Evolutionary conservation across 2,329 filamentous ascomycete genomes (phyloP), one percentile per base, ranked within the genome.

Genomic region (Lasiodiplodia theobromae): DNA sequence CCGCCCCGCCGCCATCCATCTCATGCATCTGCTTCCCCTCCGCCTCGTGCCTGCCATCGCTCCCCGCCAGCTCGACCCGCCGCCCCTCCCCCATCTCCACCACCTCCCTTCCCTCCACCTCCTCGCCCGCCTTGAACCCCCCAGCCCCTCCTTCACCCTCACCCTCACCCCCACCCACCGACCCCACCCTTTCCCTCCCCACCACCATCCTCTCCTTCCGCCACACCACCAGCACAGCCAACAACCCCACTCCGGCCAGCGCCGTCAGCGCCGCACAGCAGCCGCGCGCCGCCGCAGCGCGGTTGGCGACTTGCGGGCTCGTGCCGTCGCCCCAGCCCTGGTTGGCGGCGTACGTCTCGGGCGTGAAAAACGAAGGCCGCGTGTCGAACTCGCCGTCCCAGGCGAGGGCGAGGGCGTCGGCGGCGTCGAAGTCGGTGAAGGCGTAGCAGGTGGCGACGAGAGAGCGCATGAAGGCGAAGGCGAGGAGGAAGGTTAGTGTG

Each of bases 201-300:
- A 12, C 2, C 14, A 0, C 58, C 40, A 34, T 21, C 38, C 40
- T 62, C 18, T 44, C 58, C 58, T 16, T 23, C 40, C 58, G 23
- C 58, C 58, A 62, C 11, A 3, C 73, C 53, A 72, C 75, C 37
- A 71, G 69, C 54, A 71, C 67, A 12, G 74, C 79, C 56, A 79
- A 77, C 68, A 79, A 77, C 72, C 76, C 73, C 60, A 79, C 74
- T 28, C 72, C 49, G 34, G 10, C 78, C 68, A 81, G 79, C 69
- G 78, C 80, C 31, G 47, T 63, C 65, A 31, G 18, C 49, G 70
- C 70, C 4, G 70, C 57, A 28, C 40, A 63, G 40, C 67, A 69
- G 4, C 23, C 28, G 6, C 49, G 7, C 34, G 74, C 74, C 21
- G 71, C 70, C 68, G 81, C 81, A 47, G 87, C 86, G 71, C 83